Percentiles rank a stretch among this genome's conserved stretches.
These are phyloP conservation scores for Rubroshorea leprosula DNA, from an alignment of 345 rosid genomes.

Conservation along the genomic window DNA sequence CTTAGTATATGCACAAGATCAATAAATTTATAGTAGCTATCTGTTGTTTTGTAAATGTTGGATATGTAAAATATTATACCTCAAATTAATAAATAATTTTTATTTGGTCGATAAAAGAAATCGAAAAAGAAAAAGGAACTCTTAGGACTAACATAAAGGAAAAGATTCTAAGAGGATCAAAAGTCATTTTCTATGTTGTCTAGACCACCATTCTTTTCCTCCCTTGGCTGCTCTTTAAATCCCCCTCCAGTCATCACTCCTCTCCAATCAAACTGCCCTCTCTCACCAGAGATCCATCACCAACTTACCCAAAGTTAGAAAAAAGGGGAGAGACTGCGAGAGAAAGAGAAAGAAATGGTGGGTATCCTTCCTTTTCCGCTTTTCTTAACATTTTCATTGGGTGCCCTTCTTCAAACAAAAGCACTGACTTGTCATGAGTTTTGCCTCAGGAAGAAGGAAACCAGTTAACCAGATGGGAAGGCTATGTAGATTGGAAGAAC, in stretches of 20 bases:
- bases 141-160: background rate
- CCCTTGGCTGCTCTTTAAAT: conserved; percentile 30
- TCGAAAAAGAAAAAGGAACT: background rate
- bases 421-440: conserved; percentile 1
- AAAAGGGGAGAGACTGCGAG: conserved; percentile 11
- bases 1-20: no score
- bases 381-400: background rate
- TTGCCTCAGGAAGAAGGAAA: conserved; percentile 43
- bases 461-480: conserved; percentile 51
- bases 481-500: conserved; percentile 76
- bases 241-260: conserved; percentile 28
- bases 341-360: conserved; percentile 41
- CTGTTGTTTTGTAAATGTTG: no score
- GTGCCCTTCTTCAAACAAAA: background rate
- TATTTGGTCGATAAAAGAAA: conserved; percentile 1
- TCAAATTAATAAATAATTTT: no score
- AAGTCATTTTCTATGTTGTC: conserved; percentile 43
- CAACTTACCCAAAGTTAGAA: conserved; percentile 8
- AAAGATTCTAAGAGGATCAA: conserved; percentile 10
- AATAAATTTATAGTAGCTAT: no score
- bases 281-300: conserved; percentile 22
- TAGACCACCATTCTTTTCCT: conserved; percentile 20
- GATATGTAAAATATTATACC: no score
- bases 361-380: conserved; percentile 31
- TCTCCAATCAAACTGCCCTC: conserved; percentile 19